Evolutionary conservation across 2,329 filamentous ascomycete genomes (phyloP).

Genomic region (Talaromyces sp.): DNA sequence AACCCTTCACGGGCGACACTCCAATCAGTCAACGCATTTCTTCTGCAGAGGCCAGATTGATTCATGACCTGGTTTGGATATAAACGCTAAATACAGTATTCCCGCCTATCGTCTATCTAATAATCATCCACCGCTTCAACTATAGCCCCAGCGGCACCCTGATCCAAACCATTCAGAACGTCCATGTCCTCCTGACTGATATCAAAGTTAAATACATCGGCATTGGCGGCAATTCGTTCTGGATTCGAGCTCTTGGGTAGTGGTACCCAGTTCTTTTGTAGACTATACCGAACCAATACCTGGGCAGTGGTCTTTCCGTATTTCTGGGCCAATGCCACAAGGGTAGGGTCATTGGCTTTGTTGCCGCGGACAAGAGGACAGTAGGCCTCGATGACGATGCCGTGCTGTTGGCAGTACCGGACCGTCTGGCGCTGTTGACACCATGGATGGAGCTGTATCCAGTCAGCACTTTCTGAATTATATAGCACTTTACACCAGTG

Average conservation of each 20-base stretch:
- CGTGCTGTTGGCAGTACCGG: conserved; percentile 53
- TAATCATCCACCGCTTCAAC: conserved; percentile 49
- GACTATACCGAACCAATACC: conserved; percentile 74
- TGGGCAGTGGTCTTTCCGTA: conserved; percentile 73
- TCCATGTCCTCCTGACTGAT: conserved; percentile 59
- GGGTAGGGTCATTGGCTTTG: conserved; percentile 66
- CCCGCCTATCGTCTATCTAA: conserved; percentile 21
- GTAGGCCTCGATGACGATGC: conserved; percentile 56
- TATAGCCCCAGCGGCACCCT: conserved; percentile 49
- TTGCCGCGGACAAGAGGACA: conserved; percentile 62
- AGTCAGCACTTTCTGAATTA: neutral
- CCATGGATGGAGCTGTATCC: conserved; percentile 66
- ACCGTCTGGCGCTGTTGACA: conserved; percentile 63
- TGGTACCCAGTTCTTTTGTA: conserved; percentile 75
- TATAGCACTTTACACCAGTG: neutral
- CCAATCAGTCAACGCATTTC: conserved; percentile 86
- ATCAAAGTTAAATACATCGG: conserved; percentile 61
- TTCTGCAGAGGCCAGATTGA: conserved; percentile 58
- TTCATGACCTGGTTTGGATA: neutral
- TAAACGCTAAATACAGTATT: neutral
- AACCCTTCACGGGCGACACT: conserved; percentile 83
- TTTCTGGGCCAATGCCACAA: conserved; percentile 67
- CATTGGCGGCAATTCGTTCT: conserved; percentile 65
- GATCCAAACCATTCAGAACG: conserved; percentile 52
- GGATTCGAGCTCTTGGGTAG: conserved; percentile 72